phyloP scores from a whole-genome alignment of 257 asterid species.

The Echites panduratus region DNA sequence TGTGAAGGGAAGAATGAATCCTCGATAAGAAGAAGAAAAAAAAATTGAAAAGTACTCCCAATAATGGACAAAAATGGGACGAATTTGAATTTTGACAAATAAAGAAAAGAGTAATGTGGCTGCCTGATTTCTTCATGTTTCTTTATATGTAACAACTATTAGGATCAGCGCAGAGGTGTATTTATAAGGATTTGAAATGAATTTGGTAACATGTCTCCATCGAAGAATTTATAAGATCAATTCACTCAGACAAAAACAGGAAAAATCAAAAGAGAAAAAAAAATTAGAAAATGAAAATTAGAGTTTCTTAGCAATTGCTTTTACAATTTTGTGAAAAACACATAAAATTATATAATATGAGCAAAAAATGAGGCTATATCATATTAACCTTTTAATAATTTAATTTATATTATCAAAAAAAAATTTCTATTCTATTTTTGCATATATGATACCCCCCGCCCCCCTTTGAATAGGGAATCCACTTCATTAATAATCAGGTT shows the following conservation, averaged over 20 bases:
- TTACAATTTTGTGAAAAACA: too few relatives aligned
- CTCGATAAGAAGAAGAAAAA: too few relatives aligned
- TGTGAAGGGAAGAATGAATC: background rate
- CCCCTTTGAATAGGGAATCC: too few relatives aligned
- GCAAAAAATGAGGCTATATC: too few relatives aligned
- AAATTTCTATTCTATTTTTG: too few relatives aligned
- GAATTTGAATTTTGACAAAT: conserved; percentile 3
- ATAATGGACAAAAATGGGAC: background rate
- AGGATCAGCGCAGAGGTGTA: background rate
- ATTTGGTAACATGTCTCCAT: background rate
- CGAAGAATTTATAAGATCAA: background rate
- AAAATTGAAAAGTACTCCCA: background rate
- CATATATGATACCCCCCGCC: too few relatives aligned
- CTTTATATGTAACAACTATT: background rate
- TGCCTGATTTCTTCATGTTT: background rate
- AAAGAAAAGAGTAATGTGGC: background rate
- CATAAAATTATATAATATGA: too few relatives aligned
- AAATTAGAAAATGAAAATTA: too few relatives aligned
- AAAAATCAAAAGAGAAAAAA: background rate
- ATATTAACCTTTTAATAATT: too few relatives aligned
- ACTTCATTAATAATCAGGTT: too few relatives aligned
- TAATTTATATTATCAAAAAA: too few relatives aligned
- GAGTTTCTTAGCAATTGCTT: too few relatives aligned
- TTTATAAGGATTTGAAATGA: background rate
- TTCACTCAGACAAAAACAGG: background rate